Evolutionary conservation across 768 basidiomycete species (phyloP).

Genomic region (Calocybe gangraenosa): DNA sequence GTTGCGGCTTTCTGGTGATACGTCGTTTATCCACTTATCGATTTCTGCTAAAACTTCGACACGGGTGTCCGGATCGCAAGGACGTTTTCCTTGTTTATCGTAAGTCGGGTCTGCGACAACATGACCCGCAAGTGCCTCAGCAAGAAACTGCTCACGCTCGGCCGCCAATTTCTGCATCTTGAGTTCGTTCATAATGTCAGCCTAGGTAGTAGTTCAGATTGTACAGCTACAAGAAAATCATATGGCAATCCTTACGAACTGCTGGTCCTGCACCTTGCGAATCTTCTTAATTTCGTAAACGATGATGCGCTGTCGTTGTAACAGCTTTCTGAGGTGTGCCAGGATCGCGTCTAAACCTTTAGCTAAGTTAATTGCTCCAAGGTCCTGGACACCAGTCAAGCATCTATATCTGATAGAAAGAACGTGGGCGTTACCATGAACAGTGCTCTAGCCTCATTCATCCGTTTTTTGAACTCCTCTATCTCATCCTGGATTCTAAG

Average conservation of each 20-base stretch:
- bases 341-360: too few species aligned
- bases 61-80: conserved; percentile 7
- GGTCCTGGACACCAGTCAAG: too few species aligned
- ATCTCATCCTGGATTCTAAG: neutral
- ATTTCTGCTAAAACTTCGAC: conserved; percentile 4
- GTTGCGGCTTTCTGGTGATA: neutral
- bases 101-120: neutral
- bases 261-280: too few species aligned
- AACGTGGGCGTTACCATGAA: neutral
- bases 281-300: too few species aligned
- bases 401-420: too few species aligned
- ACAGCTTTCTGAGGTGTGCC: too few species aligned
- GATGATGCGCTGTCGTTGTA: too few species aligned
- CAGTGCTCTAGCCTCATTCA: neutral
- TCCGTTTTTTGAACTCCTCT: neutral
- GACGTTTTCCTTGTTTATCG: conserved; percentile 4
- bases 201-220: neutral
- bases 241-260: too few species aligned
- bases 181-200: neutral
- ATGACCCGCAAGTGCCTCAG: neutral
- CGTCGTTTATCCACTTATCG: conserved; percentile 2
- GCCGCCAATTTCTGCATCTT: neutral
- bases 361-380: too few species aligned
- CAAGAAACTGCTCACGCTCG: neutral
- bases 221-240: too few species aligned